phyloP scores from a whole-genome alignment of 495 filamentous ascomycete genomes.

The Xylaria nigripes region DNA sequence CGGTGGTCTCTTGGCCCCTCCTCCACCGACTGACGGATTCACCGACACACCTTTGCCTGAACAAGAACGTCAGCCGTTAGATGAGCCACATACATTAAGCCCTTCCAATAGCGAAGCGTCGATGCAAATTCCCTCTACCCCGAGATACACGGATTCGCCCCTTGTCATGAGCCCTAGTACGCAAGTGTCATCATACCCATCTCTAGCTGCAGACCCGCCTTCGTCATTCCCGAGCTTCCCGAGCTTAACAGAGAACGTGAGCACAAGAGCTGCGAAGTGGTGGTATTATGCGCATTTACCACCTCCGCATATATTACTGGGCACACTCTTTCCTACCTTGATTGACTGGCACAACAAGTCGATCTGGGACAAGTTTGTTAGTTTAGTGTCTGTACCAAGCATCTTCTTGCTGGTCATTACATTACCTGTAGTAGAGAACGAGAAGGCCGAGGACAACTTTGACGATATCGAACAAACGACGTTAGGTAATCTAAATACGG shows the following conservation, averaged over 20 bases:
- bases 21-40: constrained; percentile 11
- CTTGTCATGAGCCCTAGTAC: constrained; percentile 38
- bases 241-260: constrained; percentile 39
- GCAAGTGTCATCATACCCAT: constrained; percentile 28
- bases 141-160: constrained; percentile 36
- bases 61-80: constrained; percentile 9
- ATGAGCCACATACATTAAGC: constrained; percentile 30
- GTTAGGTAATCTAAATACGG: constrained; percentile 18
- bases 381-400: constrained; percentile 73
- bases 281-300: constrained; percentile 72
- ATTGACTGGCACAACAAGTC: constrained; percentile 68
- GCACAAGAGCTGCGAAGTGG: constrained; percentile 46
- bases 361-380: constrained; percentile 67
- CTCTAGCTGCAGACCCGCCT: constrained; percentile 17
- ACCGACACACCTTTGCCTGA: constrained; percentile 10
- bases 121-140: constrained; percentile 36
- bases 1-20: constrained; percentile 28
- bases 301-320: constrained; percentile 56
- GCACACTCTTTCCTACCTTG: constrained; percentile 83
- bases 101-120: constrained; percentile 46
- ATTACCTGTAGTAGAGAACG: constrained; percentile 76
- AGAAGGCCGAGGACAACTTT: constrained; percentile 41
- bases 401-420: constrained; percentile 88
- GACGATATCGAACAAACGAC: constrained; percentile 32
- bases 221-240: constrained; percentile 22